phyloP scores from a whole-genome alignment of 768 basidiomycete species.

The Tephrocybe sp. region DNA sequence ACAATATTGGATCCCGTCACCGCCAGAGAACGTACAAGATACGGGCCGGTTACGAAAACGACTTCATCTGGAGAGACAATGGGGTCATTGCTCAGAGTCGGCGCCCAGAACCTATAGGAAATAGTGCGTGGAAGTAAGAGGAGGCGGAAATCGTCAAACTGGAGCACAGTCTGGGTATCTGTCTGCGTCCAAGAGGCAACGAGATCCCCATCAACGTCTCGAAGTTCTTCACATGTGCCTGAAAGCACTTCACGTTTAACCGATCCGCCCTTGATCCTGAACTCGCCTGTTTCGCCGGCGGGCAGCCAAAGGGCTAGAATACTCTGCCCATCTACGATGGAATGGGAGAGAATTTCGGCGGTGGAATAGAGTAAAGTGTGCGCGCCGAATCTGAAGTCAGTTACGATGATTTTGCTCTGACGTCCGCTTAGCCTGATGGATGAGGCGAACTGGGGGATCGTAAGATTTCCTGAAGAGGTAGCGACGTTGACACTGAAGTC shows the following conservation, averaged over 20 bases:
- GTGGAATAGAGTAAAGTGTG: constrained; percentile 5
- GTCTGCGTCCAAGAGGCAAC: constrained; percentile 3
- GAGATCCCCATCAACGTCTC: constrained; percentile 2
- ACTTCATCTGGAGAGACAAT: constrained; percentile 4
- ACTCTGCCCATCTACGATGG: constrained; percentile 7
- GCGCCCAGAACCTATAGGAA: constrained; percentile 10
- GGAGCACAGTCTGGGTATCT: neutral
- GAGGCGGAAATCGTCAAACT: constrained; percentile 11
- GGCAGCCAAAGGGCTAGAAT: constrained; percentile 8
- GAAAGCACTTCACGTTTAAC: neutral
- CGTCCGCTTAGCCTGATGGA: constrained; percentile 6
- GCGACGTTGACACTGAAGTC: constrained; percentile 9
- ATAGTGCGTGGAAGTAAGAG: constrained; percentile 5
- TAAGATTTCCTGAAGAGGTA: constrained; percentile 7
- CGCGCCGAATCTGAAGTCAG: constrained; percentile 2
- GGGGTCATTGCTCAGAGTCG: constrained; percentile 4
- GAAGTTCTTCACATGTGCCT: neutral
- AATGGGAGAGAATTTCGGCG: constrained; percentile 9
- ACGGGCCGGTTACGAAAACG: constrained; percentile 9
- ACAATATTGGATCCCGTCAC: neutral
- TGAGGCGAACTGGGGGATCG: constrained; percentile 8
- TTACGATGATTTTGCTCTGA: constrained; percentile 12
- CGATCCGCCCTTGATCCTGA: constrained; percentile 7
- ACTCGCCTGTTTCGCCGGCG: constrained; percentile 6
- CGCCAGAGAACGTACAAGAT: constrained; percentile 4